Conservation (phyloP, 805 yeast species). For the Starmerella floricola region DNA sequence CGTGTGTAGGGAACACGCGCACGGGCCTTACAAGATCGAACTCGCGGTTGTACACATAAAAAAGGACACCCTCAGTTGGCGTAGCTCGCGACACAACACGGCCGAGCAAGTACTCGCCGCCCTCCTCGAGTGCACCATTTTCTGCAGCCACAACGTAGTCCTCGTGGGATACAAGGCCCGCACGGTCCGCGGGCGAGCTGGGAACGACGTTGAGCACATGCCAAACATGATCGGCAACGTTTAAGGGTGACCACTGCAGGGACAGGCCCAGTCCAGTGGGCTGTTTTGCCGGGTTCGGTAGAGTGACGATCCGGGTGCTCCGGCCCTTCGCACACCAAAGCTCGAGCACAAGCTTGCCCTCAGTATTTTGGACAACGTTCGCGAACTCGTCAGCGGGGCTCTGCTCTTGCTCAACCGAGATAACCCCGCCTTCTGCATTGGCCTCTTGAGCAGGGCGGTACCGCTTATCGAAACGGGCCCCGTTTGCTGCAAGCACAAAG, state of each 20-base stretch:
- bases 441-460: background rate
- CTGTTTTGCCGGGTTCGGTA: constrained; percentile 22
- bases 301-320: constrained; percentile 13
- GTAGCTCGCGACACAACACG: constrained; percentile 42
- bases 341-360: constrained; percentile 37
- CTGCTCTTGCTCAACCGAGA: constrained; percentile 18
- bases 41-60: constrained; percentile 79
- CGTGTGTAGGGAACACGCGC: constrained; percentile 55
- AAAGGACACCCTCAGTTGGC: constrained; percentile 29
- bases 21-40: constrained; percentile 79
- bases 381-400: constrained; percentile 18
- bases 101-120: constrained; percentile 73
- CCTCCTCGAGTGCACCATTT: constrained; percentile 72
- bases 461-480: constrained; percentile 39
- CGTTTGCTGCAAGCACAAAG: constrained; percentile 68
- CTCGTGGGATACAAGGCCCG: constrained; percentile 72
- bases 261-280: constrained; percentile 43
- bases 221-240: constrained; percentile 73
- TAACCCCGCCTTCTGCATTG: background rate
- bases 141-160: constrained; percentile 84
- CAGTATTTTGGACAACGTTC: constrained; percentile 11
- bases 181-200: constrained; percentile 67
- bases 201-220: constrained; percentile 65
- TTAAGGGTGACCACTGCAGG: constrained; percentile 65
- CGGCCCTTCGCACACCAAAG: constrained; percentile 82